Evolutionary conservation across 257 asterid species (phyloP).

Genomic region (Cordia subcordata): DNA sequence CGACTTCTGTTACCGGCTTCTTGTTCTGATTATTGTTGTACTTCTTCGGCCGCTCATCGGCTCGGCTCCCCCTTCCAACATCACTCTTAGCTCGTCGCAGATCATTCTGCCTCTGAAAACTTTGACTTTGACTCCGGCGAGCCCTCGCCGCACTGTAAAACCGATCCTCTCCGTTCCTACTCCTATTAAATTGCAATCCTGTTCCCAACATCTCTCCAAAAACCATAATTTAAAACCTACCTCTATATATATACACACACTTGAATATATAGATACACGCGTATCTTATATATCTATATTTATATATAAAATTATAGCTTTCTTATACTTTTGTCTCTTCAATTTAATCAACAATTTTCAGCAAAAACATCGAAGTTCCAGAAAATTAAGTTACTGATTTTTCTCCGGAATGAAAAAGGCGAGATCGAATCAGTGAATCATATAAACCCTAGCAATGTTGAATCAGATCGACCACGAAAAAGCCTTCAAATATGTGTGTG

Average conservation of each 20-base stretch:
- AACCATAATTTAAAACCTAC: conserved; percentile 25
- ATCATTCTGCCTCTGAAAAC: conserved; percentile 33
- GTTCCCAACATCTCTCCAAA: conserved; percentile 67
- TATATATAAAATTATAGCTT: not conserved
- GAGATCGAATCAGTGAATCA: not conserved
- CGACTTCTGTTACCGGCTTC: conserved; percentile 26
- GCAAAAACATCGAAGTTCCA: too few relatives aligned
- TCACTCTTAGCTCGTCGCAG: conserved; percentile 74
- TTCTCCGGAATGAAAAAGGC: not conserved
- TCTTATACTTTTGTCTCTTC: too few relatives aligned
- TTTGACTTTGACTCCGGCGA: conserved; percentile 40
- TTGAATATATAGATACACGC: too few relatives aligned
- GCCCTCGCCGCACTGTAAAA: conserved; percentile 76
- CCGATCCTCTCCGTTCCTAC: conserved; percentile 78
- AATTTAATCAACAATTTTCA: too few relatives aligned
- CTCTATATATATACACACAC: too few relatives aligned
- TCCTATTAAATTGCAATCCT: conserved; percentile 81
- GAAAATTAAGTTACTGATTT: not conserved
- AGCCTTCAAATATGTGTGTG: not conserved
- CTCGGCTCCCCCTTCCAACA: conserved; percentile 29
- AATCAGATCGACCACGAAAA: conserved; percentile 17
- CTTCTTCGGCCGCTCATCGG: conserved; percentile 29
- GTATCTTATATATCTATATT: too few relatives aligned
- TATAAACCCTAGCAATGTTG: conserved; percentile 29
- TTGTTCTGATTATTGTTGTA: too few relatives aligned